phyloP scores from a whole-genome alignment of 495 filamentous ascomycete genomes.

The Neurospora sp. region DNA sequence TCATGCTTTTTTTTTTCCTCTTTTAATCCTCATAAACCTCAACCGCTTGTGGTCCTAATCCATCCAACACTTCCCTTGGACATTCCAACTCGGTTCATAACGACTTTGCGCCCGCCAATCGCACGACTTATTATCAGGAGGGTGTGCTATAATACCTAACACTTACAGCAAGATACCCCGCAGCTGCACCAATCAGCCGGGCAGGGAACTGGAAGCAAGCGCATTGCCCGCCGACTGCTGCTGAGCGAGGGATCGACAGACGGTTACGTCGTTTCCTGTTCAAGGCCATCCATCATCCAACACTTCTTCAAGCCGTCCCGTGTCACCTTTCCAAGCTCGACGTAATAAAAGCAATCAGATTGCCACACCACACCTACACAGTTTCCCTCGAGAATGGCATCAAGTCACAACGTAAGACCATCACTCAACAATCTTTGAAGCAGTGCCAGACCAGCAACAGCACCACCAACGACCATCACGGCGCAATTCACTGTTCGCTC shows the following conservation, averaged over 20 bases:
- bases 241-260: neutral
- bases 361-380: neutral
- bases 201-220: neutral
- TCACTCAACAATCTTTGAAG: neutral
- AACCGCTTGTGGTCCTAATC: neutral
- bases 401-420: constrained; percentile 40
- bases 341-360: neutral
- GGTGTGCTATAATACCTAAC: neutral
- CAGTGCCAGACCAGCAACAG: neutral
- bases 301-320: neutral
- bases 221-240: neutral
- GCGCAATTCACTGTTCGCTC: neutral
- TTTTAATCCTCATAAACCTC: neutral
- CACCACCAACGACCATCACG: neutral
- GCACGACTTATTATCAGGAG: neutral
- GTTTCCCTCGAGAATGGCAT: constrained; percentile 24
- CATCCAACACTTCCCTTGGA: neutral
- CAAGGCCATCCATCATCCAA: neutral
- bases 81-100: neutral
- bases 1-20: neutral
- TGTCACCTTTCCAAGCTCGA: neutral
- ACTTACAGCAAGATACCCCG: neutral
- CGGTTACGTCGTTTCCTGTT: neutral
- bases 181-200: neutral
- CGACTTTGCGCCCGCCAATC: neutral